These are phyloP conservation scores for Gentiana macrophylla DNA, from an alignment of 257 asterid genomes.

Conservation along the genomic window DNA sequence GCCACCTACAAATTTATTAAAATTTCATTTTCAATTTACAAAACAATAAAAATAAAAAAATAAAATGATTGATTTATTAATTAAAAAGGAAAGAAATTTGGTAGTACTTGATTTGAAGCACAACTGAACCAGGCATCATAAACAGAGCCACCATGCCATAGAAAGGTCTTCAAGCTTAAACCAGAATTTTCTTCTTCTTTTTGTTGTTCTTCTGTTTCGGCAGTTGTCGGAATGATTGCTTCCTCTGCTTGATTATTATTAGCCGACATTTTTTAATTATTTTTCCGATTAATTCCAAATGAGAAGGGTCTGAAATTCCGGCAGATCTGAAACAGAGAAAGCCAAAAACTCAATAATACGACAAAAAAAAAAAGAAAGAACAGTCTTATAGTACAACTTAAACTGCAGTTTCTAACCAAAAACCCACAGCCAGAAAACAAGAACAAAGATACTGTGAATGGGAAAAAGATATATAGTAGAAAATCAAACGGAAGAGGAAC, in stretches of 20 bases:
- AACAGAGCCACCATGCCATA: slow-evolving; percentile 99
- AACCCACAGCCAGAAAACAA: slow-evolving; percentile 20
- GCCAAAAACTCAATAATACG: slow-evolving; percentile 21
- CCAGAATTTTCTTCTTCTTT: slow-evolving; percentile 50
- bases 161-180: slow-evolving; percentile 49
- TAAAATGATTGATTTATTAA: too few relatives aligned
- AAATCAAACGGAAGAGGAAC: neutral
- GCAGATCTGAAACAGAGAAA: slow-evolving; percentile 22
- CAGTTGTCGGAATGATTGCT: slow-evolving; percentile 64
- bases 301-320: slow-evolving; percentile 4
- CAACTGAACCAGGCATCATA: slow-evolving; percentile 99
- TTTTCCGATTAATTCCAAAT: slow-evolving; percentile 12
- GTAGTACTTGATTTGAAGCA: slow-evolving; percentile 81
- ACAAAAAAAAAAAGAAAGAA: neutral
- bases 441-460: slow-evolving; percentile 20
- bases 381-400: too few relatives aligned
- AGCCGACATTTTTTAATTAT: slow-evolving; percentile 37
- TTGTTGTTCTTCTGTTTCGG: slow-evolving; percentile 35
- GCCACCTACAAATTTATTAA: slow-evolving; percentile 45
- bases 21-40: neutral
- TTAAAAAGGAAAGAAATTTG: neutral
- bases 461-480: neutral
- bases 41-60: too few relatives aligned
- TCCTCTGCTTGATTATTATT: slow-evolving; percentile 89
- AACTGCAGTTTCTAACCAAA: too few relatives aligned